Evolutionary conservation across 2,329 filamentous ascomycete genomes (phyloP), one percentile per base, ranked within the genome.

Genomic region (Fusarium stilboides): DNA sequence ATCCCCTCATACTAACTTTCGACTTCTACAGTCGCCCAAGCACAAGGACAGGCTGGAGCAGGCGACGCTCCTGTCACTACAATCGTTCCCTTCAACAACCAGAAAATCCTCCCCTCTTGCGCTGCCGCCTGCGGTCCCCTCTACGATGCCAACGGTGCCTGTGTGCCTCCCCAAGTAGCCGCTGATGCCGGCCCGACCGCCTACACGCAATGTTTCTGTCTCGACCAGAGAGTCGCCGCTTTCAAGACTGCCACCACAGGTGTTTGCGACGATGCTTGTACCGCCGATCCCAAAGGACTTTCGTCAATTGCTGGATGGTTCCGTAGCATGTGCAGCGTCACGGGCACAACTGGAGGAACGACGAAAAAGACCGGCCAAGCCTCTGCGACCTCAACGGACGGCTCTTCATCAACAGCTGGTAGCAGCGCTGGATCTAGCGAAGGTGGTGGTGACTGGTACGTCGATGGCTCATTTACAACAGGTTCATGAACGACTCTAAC

Each of bases 151-250:
- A 92, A 94, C 75, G 86, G 86, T 45, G 88, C 84, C 65, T 97
- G 94, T 79, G 85, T 91, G 2, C 90, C 91, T 5, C 87, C 86
- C 6, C 84, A 80, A 24, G 83, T 75, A 49, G 61, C 79, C 5
- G 78, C 85, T 7, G 77, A 80, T 8, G 83, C 84, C 50, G 83
- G 84, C 47, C 77, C 85, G 40, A 74, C 78, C 20, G 86, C 83
- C 43, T 93, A 91, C 77, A 83, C 88, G 52, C 83, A 84, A 36
- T 97, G 94, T 80, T 94, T 97, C 81, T 97, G 94, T 81, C 81
- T 85, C 72, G 88, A 91, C 50, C 68, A 83, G 14, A 81, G 85
- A 22, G 84, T 96, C 4, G 80, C 84, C 6, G 78, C 84, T 10
- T 89, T 94, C 57, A 86, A 87, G 33, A 80, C 82, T 13, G 86